A percentile compares a stretch with the other conserved stretches of the same genome.
Conservation (phyloP, 805 yeast species). For the Teunomyces panamensis region DNA sequence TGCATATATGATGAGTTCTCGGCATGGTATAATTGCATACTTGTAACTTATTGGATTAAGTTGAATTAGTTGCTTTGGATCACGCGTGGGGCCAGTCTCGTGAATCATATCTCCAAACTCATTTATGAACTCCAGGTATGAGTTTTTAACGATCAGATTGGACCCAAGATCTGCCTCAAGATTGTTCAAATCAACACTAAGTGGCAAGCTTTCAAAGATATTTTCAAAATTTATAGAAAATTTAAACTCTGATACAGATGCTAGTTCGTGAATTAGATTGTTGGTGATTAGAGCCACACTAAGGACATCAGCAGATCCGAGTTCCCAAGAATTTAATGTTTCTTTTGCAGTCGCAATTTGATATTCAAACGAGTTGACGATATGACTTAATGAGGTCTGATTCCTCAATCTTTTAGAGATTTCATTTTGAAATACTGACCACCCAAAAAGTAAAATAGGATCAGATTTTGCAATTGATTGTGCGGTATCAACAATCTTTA, state of each 20-base stretch:
- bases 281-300: background rate
- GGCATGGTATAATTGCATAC: background rate
- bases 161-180: background rate
- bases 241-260: background rate
- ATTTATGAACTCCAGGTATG: background rate
- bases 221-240: background rate
- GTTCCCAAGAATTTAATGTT: background rate
- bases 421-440: slow-evolving; percentile 7
- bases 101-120: background rate
- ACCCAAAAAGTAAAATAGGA: slow-evolving; percentile 5
- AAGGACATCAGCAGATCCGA: background rate
- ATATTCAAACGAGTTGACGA: slow-evolving; percentile 13
- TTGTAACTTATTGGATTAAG: background rate
- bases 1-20: background rate
- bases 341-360: slow-evolving; percentile 8
- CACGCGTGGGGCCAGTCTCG: background rate
- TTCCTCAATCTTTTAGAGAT: slow-evolving; percentile 1
- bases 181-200: background rate
- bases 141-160: background rate
- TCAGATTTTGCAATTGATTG: slow-evolving; percentile 2
- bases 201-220: background rate
- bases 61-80: background rate
- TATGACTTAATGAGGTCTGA: slow-evolving; percentile 5
- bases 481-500: slow-evolving; percentile 8
- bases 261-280: background rate